Conservation (phyloP, 768 basidiomycete genomes). For the Terana coerulea region DNA sequence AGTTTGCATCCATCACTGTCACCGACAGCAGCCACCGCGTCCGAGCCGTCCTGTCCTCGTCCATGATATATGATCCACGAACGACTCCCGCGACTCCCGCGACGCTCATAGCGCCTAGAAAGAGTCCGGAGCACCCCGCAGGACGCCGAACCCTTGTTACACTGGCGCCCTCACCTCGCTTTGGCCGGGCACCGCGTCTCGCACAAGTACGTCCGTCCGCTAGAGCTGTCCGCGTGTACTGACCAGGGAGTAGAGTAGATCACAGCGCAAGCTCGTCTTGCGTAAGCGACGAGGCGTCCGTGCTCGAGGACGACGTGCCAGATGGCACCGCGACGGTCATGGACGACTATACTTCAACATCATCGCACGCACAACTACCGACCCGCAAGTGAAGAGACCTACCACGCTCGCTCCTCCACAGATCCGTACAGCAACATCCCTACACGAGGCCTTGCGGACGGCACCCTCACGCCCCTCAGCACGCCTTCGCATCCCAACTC, state of each 20-base stretch:
- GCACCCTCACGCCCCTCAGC: constrained; percentile 1
- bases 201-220: background rate
- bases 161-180: constrained; percentile 47
- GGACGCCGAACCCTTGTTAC: too few relatives aligned
- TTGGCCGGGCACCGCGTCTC: constrained; percentile 54
- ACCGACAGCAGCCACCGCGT: too few relatives aligned
- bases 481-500: background rate
- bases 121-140: too few relatives aligned
- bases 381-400: background rate
- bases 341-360: background rate
- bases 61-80: too few relatives aligned
- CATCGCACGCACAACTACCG: background rate
- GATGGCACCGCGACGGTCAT: constrained; percentile 31
- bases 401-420: constrained; percentile 1
- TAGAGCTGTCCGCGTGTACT: background rate
- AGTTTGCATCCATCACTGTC: too few relatives aligned
- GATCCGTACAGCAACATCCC: background rate
- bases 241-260: constrained; percentile 34
- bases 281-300: constrained; percentile 39
- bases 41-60: constrained; percentile 52
- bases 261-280: constrained; percentile 43
- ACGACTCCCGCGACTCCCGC: too few relatives aligned
- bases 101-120: too few relatives aligned
- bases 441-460: background rate
- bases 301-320: constrained; percentile 27